These are phyloP conservation scores for Crassisporium funariophilum DNA, from an alignment of 768 basidiomycete genomes.

Conservation along the genomic window DNA sequence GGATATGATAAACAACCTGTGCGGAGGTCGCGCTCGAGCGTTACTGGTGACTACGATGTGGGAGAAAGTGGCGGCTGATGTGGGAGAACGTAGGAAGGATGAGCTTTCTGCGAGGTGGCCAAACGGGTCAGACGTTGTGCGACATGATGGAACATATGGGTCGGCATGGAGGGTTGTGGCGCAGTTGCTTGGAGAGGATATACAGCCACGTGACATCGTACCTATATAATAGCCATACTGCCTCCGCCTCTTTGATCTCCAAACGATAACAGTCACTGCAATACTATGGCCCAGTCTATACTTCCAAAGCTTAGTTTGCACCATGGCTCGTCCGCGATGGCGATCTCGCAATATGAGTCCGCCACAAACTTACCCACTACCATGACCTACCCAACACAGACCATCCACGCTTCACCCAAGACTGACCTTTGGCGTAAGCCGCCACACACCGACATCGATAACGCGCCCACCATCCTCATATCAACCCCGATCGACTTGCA, in stretches of 20 bases:
- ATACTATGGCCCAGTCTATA: slow-evolving; percentile 4
- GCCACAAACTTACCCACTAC: slow-evolving; percentile 17
- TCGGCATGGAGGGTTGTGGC: slow-evolving; percentile 3
- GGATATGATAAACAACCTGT: slow-evolving; percentile 45
- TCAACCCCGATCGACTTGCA: slow-evolving; percentile 30
- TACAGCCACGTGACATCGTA: no score
- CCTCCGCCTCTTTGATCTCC: no score
- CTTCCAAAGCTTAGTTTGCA: slow-evolving; percentile 30
- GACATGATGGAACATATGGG: slow-evolving; percentile 4
- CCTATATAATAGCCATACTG: no score
- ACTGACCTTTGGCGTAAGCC: slow-evolving; percentile 38
- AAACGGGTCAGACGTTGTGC: neutral
- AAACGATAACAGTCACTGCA: neutral
- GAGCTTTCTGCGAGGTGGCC: slow-evolving; percentile 10
- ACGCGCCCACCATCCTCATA: slow-evolving; percentile 30
- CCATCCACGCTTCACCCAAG: slow-evolving; percentile 27
- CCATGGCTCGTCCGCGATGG: slow-evolving; percentile 33
- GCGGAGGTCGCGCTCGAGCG: slow-evolving; percentile 42
- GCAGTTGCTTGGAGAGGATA: no score
- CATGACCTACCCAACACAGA: slow-evolving; percentile 25
- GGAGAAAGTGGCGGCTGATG: slow-evolving; percentile 3
- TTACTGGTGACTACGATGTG: slow-evolving; percentile 33
- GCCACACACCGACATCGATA: slow-evolving; percentile 31
- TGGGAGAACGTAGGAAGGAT: slow-evolving; percentile 5
- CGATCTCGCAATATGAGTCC: slow-evolving; percentile 26